These are phyloP conservation scores for Penicillium thymicola DNA, from an alignment of 2,329 filamentous ascomycete genomes.

Conservation along the genomic window DNA sequence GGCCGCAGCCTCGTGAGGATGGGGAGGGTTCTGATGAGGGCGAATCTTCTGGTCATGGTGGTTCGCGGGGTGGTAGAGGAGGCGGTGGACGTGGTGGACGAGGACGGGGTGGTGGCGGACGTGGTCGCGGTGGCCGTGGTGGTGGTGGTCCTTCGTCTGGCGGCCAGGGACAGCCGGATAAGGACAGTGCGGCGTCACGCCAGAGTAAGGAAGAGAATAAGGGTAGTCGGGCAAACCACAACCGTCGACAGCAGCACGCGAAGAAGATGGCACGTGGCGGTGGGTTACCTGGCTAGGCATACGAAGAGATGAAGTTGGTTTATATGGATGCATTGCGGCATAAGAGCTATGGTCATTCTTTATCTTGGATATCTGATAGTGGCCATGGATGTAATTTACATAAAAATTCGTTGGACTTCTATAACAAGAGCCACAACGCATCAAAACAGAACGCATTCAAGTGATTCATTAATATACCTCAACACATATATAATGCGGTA, in stretches of 20 bases:
- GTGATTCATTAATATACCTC: conserved; percentile 12
- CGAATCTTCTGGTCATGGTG: conserved; percentile 30
- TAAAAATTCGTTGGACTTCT: not conserved
- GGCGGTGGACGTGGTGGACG: conserved; percentile 49
- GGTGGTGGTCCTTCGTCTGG: conserved; percentile 35
- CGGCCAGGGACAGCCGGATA: conserved; percentile 63
- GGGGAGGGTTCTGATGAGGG: conserved; percentile 51
- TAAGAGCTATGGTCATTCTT: not conserved
- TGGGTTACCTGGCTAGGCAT: conserved; percentile 30
- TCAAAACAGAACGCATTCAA: conserved; percentile 1
- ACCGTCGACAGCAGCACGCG: conserved; percentile 67
- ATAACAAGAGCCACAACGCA: not conserved
- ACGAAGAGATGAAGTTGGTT: not conserved
- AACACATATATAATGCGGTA: not conserved
- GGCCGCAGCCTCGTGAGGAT: conserved; percentile 26
- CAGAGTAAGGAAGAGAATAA: conserved; percentile 80
- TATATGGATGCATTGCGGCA: not conserved
- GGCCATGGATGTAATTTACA: conserved; percentile 3
- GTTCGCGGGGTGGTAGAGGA: conserved; percentile 34
- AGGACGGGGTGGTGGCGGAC: conserved; percentile 51
- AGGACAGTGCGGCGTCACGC: conserved; percentile 66
- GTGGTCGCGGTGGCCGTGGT: conserved; percentile 52
- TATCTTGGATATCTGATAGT: not conserved
- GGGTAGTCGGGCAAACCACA: conserved; percentile 78
- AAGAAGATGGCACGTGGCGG: conserved; percentile 61